Base-by-base conservation (phyloP, 768 basidiomycete species). In the Butyriboletus loyo region DNA sequence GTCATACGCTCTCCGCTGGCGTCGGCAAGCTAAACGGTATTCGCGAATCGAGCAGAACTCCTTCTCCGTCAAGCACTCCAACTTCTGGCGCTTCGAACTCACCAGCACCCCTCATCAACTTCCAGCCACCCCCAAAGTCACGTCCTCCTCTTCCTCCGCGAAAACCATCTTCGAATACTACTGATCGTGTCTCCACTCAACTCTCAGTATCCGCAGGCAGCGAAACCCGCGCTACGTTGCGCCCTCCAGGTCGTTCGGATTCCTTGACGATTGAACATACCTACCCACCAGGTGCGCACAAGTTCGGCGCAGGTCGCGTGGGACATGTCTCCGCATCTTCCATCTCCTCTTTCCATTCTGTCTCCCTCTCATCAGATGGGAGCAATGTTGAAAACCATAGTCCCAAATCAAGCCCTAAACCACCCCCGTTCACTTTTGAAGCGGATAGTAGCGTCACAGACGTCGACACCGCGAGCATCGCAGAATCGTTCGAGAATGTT, bases 331-430 rank as follows among this genome's bases (percentile, higher is more conserved):
- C 81, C 5, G 79, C 78, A 3, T 87, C 87, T 1, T 91, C 89
- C 43, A 79, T 89, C 35, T 90, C 89, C 3, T 91, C 89, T 27
- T 89, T 92, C 55, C 87, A 89, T 60, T 89, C 89, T 3, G 86
- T 91, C 24, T 91, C 89, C 2, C 77, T 91, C 17, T 90, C 88
- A 1, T 86, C 85, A 7, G 84, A 85, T 55, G 66, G 73, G 71
- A 72, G 67, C 35, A 67, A 59, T 4, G 52, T 62, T 31, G 69
- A 69, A 35, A 44, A 27, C 0, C 56, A 46, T 14, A 55, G 47
- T 46, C 42, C 55, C 0, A 49, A 47, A 36, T 48, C 34, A 25
- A 46, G 41, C 13, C 60, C 75, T 40, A 71, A 75, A 50, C 74
- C 75, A 28, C 69, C 76, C 17, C 79, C 80, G 1, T 76, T 74